Evolutionary conservation across 2,329 filamentous ascomycete genomes (phyloP), one percentile per base, ranked within the genome.

Genomic region (Cercospora zeina): DNA sequence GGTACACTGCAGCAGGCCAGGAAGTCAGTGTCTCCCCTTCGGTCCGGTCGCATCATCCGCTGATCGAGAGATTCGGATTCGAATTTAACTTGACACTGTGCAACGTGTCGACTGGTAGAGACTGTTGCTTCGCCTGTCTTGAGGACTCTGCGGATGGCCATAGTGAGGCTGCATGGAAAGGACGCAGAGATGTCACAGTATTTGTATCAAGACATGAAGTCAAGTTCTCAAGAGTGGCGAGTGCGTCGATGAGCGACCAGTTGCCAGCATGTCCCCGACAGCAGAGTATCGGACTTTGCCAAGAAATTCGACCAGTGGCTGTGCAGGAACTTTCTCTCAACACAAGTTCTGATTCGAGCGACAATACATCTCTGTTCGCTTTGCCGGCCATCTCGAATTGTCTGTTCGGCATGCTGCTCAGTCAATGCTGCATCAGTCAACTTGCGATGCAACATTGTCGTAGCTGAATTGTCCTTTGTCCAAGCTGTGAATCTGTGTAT

Each of bases 1-100:
- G n/a, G n/a, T 31, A 53, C 54, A 33, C 37, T 10, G 30, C 37
- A 56, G 54, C 37, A 45, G 14, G 24, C 36, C 24, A 56, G 54
- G 54, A 30, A 42, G 24, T n/a, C 13, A 42, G 16, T n/a, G 6
- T 21, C n/a, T 14, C 16, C 14, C 9, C 9, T 49, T 13, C 42
- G 42, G 13, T n/a, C 21, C 21, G 42, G 21, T 21, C 13, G 42
- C 42, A 49, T 49, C 42, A n/a, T n/a, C n/a, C n/a, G 27, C 24
- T 33, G 13, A 34, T 34, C 27, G 30, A 16, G 9, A 47, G 24
- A 31, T 45, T 57, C 14, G 30, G 39, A 39, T 33, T 30, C 33
- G 39, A 58, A 58, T 58, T 58, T 24, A 21, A 31, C 49, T 57
- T 49, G 54, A 57, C 30, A 24, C 24, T 49, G 6, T 49, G 42